Percentiles rank a stretch among this genome's conserved stretches.
phyloP scores from a whole-genome alignment of 805 yeast species.

The Cyberlindnera mycetangii region DNA sequence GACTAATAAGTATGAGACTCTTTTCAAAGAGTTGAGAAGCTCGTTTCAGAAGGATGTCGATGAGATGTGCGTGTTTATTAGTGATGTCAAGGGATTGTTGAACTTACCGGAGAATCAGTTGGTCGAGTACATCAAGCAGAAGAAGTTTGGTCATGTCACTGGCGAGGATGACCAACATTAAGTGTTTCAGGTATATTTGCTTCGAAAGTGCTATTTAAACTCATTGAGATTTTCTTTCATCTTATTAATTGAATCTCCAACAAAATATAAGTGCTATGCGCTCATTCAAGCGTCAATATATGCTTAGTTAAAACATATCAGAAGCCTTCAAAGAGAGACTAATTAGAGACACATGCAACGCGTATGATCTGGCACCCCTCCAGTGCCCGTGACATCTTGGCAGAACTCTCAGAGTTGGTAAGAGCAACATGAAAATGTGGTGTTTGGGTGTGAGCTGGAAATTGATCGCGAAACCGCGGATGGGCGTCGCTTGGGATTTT shows the following conservation, averaged over 20 bases:
- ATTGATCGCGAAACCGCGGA: background rate
- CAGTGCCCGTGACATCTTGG: constrained; percentile 1
- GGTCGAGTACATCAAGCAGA: constrained; percentile 28
- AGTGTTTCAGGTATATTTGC: no score
- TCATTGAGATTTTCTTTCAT: no score
- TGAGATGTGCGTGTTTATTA: constrained; percentile 33
- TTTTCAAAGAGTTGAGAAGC: constrained; percentile 32
- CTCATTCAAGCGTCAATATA: no score
- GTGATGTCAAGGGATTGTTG: constrained; percentile 34
- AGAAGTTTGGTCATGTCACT: constrained; percentile 16
- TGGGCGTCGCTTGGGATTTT: constrained; percentile 19
- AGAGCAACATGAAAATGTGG: background rate
- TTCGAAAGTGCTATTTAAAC: no score
- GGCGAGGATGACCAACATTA: background rate
- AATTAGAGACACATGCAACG: background rate
- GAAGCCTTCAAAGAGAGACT: background rate
- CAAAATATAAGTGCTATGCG: no score
- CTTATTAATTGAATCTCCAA: no score
- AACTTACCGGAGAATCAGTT: constrained; percentile 35
- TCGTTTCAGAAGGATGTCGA: constrained; percentile 37
- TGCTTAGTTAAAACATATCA: no score
- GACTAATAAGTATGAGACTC: constrained; percentile 32
- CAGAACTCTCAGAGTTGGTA: constrained; percentile 4
- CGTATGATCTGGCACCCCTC: background rate
- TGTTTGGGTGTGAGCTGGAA: constrained; percentile 6